phyloP scores from a whole-genome alignment of 345 rosid genomes.

The Eucalyptus curtisii region DNA sequence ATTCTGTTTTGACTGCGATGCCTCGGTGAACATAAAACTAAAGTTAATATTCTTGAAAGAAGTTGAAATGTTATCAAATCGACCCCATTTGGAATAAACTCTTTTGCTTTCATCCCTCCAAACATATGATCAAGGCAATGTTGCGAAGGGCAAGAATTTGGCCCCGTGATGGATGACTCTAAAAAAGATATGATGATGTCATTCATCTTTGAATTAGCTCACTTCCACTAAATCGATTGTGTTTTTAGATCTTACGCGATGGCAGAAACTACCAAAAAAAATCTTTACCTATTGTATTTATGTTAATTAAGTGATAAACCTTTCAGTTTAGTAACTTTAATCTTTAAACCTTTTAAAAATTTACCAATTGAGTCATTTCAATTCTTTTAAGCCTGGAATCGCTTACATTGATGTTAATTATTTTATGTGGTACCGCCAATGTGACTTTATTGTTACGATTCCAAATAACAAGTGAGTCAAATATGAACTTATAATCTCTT shows the following conservation, averaged over 20 bases:
- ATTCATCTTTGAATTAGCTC: no score
- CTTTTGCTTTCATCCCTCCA: neutral
- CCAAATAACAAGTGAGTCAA: neutral
- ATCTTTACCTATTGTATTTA: fast-evolving
- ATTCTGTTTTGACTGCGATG: neutral
- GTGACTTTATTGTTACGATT: neutral
- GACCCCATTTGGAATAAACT: neutral
- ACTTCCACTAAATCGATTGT: no score
- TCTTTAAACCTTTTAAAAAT: no score
- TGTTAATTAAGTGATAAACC: fast-evolving
- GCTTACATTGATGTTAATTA: neutral
- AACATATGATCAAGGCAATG: neutral
- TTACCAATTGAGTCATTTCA: no score
- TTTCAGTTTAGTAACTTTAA: no score
- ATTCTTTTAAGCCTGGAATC: fast-evolving
- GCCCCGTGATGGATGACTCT: neutral
- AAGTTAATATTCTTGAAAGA: neutral
- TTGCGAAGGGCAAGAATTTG: neutral
- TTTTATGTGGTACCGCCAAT: fast-evolving
- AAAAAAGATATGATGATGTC: neutral
- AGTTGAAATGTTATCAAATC: neutral
- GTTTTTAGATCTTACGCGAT: no score
- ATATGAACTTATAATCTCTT: neutral
- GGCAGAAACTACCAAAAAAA: no score
- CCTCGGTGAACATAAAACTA: neutral